These are phyloP conservation scores for Aspergillus quadrilineatus DNA, from an alignment of 2,329 filamentous ascomycete genomes.

Conservation along the genomic window DNA sequence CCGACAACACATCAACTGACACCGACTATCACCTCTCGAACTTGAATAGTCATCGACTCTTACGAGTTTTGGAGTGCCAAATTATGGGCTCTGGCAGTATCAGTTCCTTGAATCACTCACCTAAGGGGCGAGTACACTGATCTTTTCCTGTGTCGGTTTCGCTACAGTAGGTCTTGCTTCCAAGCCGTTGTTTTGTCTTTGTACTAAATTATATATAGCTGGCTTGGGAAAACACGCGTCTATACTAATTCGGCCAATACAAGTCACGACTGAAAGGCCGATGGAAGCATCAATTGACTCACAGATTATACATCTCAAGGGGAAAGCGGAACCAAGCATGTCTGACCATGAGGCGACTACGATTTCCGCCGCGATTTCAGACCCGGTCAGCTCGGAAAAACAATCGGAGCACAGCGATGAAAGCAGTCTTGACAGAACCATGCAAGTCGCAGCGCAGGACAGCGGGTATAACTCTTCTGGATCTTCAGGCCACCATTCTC, in stretches of 20 bases:
- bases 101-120: neutral
- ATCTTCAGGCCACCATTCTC: slow-evolving; percentile 33
- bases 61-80: neutral
- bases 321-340: neutral
- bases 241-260: neutral
- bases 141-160: neutral
- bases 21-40: slow-evolving; percentile 3
- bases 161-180: neutral
- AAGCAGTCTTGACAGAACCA: slow-evolving; percentile 18
- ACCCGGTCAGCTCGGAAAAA: neutral
- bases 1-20: slow-evolving; percentile 11
- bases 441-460: slow-evolving; percentile 24
- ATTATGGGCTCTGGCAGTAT: neutral
- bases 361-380: neutral
- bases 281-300: neutral
- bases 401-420: slow-evolving; percentile 10
- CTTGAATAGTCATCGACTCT: neutral
- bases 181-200: neutral
- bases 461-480: slow-evolving; percentile 36
- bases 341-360: neutral
- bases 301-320: neutral
- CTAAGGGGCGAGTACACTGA: neutral
- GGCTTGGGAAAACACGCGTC: neutral
- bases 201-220: slow-evolving; percentile 2
- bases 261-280: neutral